Evolutionary conservation across 2,329 filamentous ascomycete species (phyloP), one percentile per base, ranked within the genome.

Genomic region (Leptographium flavum): DNA sequence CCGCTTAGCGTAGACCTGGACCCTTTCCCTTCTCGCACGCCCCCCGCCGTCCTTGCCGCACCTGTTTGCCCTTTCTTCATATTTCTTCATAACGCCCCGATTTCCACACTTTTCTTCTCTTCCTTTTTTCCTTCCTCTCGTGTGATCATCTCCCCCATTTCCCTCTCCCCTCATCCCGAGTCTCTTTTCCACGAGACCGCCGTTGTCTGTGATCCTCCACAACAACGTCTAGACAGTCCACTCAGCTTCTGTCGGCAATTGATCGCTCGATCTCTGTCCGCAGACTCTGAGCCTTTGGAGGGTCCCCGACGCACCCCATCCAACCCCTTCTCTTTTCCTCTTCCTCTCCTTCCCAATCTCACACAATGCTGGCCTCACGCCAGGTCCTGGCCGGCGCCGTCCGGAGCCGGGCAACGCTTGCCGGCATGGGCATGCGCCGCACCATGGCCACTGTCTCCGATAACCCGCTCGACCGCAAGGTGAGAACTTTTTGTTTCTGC

Each of bases 381-480:
- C 79, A 81, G 70, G 68, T 81, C 65, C 70, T 81, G 70, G 77
- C 76, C 71, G 65, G 62, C 58, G 62, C 74, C 57, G 73, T 76
- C 71, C 76, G 74, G 68, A 68, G 69, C 67, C 73, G 79, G 59
- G 69, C 68, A 61, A 57, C 69, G 50, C 62, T 68, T 57, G 67
- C 68, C 64, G 67, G 79, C 73, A 65, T 80, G 58, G 69, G 74
- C 61, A 63, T 79, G 58, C 75, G 79, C 57, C 73, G 79, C 57
- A 64, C 63, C 64, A 80, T 95, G 73, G 90, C 90, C 53, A 93
- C 88, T 57, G 83, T 87, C 60, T 75, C 79, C 58, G 86, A 94
- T 68, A 80, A 79, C 61, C 79, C 87, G 57, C 81, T 98, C 56
- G 85, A 88, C 71, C 81, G 81, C 71, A 94, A 95, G 83, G 92